Evolutionary conservation across 805 yeast genomes (phyloP).

Genomic region (Saccharomycopsis sp.): DNA sequence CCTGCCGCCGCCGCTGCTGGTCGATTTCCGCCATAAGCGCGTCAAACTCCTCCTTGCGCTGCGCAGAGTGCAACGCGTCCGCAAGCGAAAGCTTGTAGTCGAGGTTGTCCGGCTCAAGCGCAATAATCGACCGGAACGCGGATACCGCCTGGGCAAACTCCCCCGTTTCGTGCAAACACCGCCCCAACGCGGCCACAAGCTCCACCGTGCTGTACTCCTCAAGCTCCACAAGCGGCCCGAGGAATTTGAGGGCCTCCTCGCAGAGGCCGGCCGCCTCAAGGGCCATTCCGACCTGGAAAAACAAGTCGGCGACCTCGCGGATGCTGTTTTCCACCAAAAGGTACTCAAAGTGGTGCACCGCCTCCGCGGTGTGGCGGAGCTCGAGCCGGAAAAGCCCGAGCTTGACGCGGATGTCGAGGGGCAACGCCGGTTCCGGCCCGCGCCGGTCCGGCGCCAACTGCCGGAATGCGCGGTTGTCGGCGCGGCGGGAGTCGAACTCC

Average conservation of each 20-base stretch:
- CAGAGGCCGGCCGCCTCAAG: slow-evolving; percentile 62
- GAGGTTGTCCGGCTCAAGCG: slow-evolving; percentile 50
- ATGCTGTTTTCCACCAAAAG: slow-evolving; percentile 51
- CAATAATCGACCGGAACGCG: slow-evolving; percentile 48
- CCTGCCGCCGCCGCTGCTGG: slow-evolving; percentile 29
- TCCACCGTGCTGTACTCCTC: slow-evolving; percentile 48
- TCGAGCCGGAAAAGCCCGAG: slow-evolving; percentile 69
- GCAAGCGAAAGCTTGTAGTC: slow-evolving; percentile 75
- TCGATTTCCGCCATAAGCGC: slow-evolving; percentile 47
- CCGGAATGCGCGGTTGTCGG: slow-evolving; percentile 38
- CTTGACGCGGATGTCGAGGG: slow-evolving; percentile 82
- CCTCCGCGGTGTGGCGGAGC: slow-evolving; percentile 59
- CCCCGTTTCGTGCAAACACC: slow-evolving; percentile 68
- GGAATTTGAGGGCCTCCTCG: slow-evolving; percentile 69
- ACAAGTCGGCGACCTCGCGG: slow-evolving; percentile 64
- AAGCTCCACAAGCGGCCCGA: slow-evolving; percentile 48
- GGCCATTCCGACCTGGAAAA: slow-evolving; percentile 66
- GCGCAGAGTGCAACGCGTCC: slow-evolving; percentile 67
- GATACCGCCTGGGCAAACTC: slow-evolving; percentile 59
- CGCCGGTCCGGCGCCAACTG: slow-evolving; percentile 32
- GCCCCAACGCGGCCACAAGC: slow-evolving; percentile 50
- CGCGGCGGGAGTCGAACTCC: slow-evolving; percentile 75
- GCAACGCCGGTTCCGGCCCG: slow-evolving; percentile 42
- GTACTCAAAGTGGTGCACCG: slow-evolving; percentile 56
- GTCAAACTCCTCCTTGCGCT: slow-evolving; percentile 52